Conservation (phyloP, 73 alveolate species). For the Symbiodinium natans region DNA sequence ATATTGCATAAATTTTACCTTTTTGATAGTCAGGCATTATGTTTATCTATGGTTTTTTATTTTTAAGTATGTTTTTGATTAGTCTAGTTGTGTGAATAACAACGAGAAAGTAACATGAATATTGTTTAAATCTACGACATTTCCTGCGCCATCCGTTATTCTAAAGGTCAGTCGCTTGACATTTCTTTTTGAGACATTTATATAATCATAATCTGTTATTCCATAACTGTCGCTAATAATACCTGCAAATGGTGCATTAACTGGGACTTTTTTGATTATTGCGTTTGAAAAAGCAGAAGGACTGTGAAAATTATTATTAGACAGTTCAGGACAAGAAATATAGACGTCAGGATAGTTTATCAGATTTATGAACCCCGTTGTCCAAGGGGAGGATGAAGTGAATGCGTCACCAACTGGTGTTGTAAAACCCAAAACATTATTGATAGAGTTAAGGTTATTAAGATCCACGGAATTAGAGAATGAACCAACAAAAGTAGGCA, state of each 20-base stretch:
- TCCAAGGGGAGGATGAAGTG: neutral
- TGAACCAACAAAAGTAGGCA: neutral
- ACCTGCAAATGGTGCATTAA: neutral
- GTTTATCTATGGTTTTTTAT: neutral
- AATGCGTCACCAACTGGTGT: neutral
- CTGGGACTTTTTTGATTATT: neutral
- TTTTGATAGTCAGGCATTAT: neutral
- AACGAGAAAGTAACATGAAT: neutral
- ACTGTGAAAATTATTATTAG: too few relatives aligned
- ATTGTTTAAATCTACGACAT: neutral
- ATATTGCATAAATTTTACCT: neutral
- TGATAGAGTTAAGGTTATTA: neutral
- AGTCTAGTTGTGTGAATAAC: neutral
- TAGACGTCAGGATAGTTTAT: neutral
- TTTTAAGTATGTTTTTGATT: neutral
- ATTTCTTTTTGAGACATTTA: neutral
- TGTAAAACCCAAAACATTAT: neutral
- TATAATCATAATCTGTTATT: too few relatives aligned
- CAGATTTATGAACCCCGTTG: too few relatives aligned
- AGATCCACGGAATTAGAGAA: neutral
- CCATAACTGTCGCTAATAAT: neutral
- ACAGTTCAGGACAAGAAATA: neutral
- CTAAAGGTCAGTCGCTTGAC: neutral
- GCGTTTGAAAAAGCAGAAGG: neutral
- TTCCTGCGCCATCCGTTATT: neutral